Conservation (phyloP, 2,329 filamentous ascomycete genomes). For the Sordariomycetes sp. region DNA sequence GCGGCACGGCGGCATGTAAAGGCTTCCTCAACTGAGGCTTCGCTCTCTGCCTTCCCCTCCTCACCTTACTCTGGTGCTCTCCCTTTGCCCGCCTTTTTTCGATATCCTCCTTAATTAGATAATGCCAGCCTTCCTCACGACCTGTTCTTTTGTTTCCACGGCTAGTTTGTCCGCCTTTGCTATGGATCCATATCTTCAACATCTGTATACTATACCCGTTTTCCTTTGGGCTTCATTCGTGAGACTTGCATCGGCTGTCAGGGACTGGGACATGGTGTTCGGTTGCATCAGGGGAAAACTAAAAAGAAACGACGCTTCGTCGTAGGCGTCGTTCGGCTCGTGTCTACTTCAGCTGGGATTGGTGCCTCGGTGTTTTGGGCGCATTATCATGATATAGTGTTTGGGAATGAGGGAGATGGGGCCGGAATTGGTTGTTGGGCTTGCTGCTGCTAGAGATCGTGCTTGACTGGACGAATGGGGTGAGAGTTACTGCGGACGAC, state of each 20-base stretch:
- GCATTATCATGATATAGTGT: too few species aligned
- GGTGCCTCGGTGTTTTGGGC: too few species aligned
- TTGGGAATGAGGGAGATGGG: too few species aligned
- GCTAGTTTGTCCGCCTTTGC: background rate
- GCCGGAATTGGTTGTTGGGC: too few species aligned
- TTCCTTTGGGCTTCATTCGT: background rate
- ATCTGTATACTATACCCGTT: background rate
- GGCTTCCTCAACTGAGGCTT: constrained; percentile 80
- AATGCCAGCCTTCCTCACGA: background rate
- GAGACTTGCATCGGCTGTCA: too few species aligned
- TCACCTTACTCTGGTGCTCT: background rate
- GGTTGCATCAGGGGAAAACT: background rate
- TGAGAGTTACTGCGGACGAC: too few species aligned
- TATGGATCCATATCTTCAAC: background rate
- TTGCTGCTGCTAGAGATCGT: too few species aligned
- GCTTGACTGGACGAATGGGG: too few species aligned
- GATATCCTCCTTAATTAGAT: background rate
- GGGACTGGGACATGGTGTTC: background rate
- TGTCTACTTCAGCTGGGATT: too few species aligned
- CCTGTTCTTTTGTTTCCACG: background rate
- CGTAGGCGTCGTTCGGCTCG: too few species aligned
- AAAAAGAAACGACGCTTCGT: too few species aligned
- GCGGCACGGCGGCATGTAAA: constrained; percentile 92
- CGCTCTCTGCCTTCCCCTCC: background rate
- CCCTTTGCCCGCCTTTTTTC: background rate